Percentiles rank a stretch among this genome's conserved stretches.
phyloP scores from a whole-genome alignment of 2,329 filamentous ascomycete species.

The Neobulgaria alba region DNA sequence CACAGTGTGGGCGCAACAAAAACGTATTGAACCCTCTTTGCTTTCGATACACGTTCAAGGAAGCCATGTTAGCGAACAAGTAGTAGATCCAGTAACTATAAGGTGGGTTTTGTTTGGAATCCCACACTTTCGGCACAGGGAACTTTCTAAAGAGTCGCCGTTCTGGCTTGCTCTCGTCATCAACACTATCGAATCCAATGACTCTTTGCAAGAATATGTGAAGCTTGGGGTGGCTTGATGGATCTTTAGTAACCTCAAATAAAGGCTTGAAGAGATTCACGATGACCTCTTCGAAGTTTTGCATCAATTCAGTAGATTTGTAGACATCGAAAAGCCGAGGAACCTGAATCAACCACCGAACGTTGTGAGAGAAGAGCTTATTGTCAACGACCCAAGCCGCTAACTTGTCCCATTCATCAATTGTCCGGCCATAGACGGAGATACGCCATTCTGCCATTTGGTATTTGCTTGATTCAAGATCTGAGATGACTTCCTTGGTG shows the following conservation, averaged over 20 bases:
- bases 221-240: constrained; percentile 78
- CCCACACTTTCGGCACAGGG: constrained; percentile 81
- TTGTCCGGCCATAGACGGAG: constrained; percentile 85
- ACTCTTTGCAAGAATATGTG: constrained; percentile 93
- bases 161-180: constrained; percentile 96
- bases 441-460: constrained; percentile 99
- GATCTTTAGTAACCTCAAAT: constrained; percentile 88
- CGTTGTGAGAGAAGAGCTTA: constrained; percentile 95
- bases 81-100: constrained; percentile 99
- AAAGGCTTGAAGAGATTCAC: constrained; percentile 87
- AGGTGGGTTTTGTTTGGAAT: constrained; percentile 87
- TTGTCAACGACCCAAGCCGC: constrained; percentile 97
- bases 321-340: constrained; percentile 94
- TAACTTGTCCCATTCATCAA: constrained; percentile 96
- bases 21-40: constrained; percentile 94
- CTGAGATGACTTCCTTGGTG: constrained; percentile 93
- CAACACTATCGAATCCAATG: constrained; percentile 94
- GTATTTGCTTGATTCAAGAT: constrained; percentile 97
- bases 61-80: constrained; percentile 86
- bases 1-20: constrained; percentile 84
- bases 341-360: constrained; percentile 93
- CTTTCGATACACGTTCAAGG: constrained; percentile 85
- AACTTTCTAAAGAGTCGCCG: constrained; percentile 93
- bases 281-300: constrained; percentile 83
- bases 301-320: constrained; percentile 79